Evolutionary conservation across 352 stramenopile genomes (phyloP).

Genomic region (Globisporangium recalcitrans): DNA sequence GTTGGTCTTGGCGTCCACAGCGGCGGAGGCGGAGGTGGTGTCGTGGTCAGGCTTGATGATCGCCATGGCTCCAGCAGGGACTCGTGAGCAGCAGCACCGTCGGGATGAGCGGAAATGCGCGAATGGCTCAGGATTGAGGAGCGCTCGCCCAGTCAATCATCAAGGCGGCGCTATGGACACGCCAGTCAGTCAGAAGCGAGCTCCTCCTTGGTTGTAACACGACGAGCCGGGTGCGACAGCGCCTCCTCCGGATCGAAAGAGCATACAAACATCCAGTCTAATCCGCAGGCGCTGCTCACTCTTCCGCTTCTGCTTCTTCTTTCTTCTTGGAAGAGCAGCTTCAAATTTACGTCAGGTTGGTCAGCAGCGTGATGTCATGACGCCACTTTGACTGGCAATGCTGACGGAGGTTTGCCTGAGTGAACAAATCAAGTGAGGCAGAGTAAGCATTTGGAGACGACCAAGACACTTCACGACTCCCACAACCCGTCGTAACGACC

Average conservation of each 20-base stretch:
- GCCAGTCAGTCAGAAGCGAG: too few relatives aligned
- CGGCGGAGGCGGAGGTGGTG: slow-evolving; percentile 19
- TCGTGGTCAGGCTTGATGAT: slow-evolving; percentile 64
- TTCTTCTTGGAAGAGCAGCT: neutral
- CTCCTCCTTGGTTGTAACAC: neutral
- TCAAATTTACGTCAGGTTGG: slow-evolving; percentile 9
- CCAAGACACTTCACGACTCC: neutral
- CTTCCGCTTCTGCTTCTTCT: neutral
- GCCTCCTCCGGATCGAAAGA: neutral
- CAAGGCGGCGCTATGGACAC: neutral
- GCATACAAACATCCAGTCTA: slow-evolving; percentile 9
- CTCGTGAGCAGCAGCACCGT: neutral
- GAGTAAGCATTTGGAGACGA: neutral
- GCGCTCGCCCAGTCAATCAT: neutral
- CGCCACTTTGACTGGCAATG: neutral
- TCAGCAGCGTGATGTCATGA: slow-evolving; percentile 13
- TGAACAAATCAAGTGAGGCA: neutral
- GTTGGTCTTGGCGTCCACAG: slow-evolving; percentile 24
- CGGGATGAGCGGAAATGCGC: slow-evolving; percentile 11
- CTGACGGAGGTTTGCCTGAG: neutral
- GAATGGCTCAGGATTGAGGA: neutral
- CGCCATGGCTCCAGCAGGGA: slow-evolving; percentile 30
- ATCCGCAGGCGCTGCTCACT: slow-evolving; percentile 1
- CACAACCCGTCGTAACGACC: neutral
- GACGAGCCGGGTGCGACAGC: neutral